Conservation (phyloP, 805 yeast species). For the Nematodospora valgi region DNA sequence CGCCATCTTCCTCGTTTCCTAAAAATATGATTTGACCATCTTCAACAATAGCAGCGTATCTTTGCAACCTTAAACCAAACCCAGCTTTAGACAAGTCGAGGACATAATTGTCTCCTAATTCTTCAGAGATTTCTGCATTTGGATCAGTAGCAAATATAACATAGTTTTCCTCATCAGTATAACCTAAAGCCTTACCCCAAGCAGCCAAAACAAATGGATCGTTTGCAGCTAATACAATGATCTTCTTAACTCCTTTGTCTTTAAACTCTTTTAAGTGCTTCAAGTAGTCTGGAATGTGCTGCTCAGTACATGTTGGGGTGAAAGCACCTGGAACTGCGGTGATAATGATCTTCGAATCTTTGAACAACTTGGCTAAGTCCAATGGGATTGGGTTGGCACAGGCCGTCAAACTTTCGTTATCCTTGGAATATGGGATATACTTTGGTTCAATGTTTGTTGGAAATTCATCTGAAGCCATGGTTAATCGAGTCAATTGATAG, state of each 20-base stretch:
- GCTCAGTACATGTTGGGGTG: conserved; percentile 55
- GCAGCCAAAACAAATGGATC: conserved; percentile 43
- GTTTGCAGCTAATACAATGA: conserved; percentile 38
- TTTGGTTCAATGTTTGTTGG: conserved; percentile 35
- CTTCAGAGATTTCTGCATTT: conserved; percentile 28
- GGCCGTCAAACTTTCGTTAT: conserved; percentile 31
- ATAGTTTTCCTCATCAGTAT: conserved; percentile 28
- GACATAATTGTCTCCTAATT: conserved; percentile 49
- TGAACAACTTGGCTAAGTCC: conserved; percentile 30
- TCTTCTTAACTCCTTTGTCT: conserved; percentile 29
- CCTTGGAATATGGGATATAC: conserved; percentile 41
- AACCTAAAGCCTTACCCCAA: conserved; percentile 46
- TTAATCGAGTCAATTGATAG: too few species aligned
- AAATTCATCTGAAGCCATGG: too few species aligned
- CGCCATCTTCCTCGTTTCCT: conserved; percentile 24
- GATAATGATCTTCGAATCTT: conserved; percentile 57
- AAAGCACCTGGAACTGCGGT: conserved; percentile 86
- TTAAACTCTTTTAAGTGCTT: conserved; percentile 45
- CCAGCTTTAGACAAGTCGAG: conserved; percentile 46
- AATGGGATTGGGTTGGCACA: conserved; percentile 37
- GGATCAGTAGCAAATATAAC: conserved; percentile 41
- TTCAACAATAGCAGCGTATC: conserved; percentile 72
- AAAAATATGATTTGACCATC: conserved; percentile 37
- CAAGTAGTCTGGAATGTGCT: conserved; percentile 38
- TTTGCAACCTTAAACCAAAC: conserved; percentile 37